phyloP scores from a whole-genome alignment of 2,329 filamentous ascomycete genomes.

The Thelonectria rubi region DNA sequence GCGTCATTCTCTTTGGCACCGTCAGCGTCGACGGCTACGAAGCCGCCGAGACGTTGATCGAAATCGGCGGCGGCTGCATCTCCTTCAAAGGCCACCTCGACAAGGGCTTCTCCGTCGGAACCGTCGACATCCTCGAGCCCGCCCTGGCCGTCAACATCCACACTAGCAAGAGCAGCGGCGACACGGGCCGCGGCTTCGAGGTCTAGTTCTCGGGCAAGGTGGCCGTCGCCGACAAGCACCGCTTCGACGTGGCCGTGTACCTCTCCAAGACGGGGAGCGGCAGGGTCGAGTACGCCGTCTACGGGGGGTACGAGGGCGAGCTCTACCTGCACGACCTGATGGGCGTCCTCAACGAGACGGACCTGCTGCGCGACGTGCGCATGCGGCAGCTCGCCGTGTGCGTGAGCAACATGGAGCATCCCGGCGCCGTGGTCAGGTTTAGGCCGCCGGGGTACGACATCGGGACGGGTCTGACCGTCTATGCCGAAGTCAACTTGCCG shows the following conservation, averaged over 20 bases:
- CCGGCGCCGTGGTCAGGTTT: background rate
- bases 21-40: background rate
- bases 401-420: background rate
- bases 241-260: background rate
- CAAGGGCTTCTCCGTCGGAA: background rate
- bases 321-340: background rate
- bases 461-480: background rate
- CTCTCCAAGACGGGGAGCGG: background rate
- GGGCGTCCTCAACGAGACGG: background rate
- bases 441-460: background rate
- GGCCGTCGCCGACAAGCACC: background rate
- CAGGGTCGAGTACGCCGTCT: background rate
- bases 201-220: background rate
- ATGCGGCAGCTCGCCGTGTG: background rate
- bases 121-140: background rate
- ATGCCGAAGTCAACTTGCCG: background rate
- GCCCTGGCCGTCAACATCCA: background rate
- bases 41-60: background rate
- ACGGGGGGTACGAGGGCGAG: background rate
- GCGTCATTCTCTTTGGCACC: background rate
- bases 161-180: background rate
- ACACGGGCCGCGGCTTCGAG: background rate
- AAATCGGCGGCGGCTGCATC: background rate
- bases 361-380: background rate
- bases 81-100: background rate